Base-by-base conservation (phyloP, 352 stramenopile species). In the Pythium biforme region DNA sequence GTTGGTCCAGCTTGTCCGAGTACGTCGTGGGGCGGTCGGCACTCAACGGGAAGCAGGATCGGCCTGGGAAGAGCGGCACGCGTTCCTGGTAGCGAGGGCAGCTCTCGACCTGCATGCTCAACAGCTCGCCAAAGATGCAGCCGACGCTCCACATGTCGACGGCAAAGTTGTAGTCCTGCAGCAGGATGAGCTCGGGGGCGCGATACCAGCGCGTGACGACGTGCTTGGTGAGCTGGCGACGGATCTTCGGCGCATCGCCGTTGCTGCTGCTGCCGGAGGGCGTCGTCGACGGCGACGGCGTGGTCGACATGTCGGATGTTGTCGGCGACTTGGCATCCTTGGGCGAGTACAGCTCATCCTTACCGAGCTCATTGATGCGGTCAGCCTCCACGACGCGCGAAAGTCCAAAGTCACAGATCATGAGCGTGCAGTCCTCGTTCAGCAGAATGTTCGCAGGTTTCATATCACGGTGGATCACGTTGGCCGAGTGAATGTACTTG, bases 61-160 rank as follows among this genome's bases (percentile, higher is more conserved):
- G 81, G 1, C 86, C 86, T 17, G 86, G 86, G 46, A 95, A 95
- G 1, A 95, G 73, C 14, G 86, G 86, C 41, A 91, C 84, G 14
- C 86, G 86, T 55, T 95, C 83, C 62, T 94, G 83, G 62, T 95
- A 94, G 19, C 84, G 81, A 19, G 83, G 86, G 59, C 83, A 93
- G 60, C 85, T 95, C 37, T 94, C 84, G 3, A 90, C 81, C 75
- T 95, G 86, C 86, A 95, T 95, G 54, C 85, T 95, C 33, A 95
- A 55, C 9, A 95, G 68, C 62, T 95, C 86, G 10, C 81, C 86
- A 59, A 95, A 93, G 72, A 95, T 95, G 81, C 97, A 99, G 10
- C 98, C 97, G 46, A 99, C 71, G 51, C 95, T 99, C 97, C 98
- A 99, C 83, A 99, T 98, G 74, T 99, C 98, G 62, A 99, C 98